Base-by-base conservation (phyloP, 495 filamentous ascomycete species). In the Neurospora sp. region DNA sequence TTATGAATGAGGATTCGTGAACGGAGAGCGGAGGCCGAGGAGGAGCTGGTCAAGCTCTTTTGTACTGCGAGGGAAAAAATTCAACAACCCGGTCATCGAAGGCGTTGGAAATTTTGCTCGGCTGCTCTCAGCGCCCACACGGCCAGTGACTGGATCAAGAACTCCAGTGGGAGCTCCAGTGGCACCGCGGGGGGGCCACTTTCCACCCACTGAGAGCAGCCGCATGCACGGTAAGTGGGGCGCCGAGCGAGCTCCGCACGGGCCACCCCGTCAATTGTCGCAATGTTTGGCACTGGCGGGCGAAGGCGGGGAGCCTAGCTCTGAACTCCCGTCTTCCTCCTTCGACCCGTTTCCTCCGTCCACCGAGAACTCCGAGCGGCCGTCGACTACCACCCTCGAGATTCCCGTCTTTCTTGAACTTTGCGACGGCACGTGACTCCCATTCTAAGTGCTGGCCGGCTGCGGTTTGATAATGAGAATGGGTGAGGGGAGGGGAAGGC, bases 21-120 rank as follows among this genome's bases (percentile, higher is more conserved):
- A 73, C 69, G 75, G 45, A 61, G 77, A 75, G 70, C 53, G 61
- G 71, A 38, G 73, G 69, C 70, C 69, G 71, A 72, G 39, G 72
- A 69, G 72, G 71, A 70, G 73, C n/a, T 73, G 37, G 74, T 44
- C 42, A 75, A 72, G 68, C 70, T 72, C 71, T 78, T 75, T 76
- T 75, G 74, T 71, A 73, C 69, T 42, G 72, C 61, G 31, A 61
- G 74, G 73, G 70, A 75, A 75, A 80, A 79, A 81, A 89, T 90
- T 86, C 69, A 70, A 70, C 69, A 75, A 73, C 73, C 73, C 65
- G 74, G 74, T 75, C 75, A 77, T 80, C 78, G 78, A 80, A 81
- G 69, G 68, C 72, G 74, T 73, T 77, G 68, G 77, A 79, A 81
- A 77, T 78, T 78, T 80, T 70, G 78, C 77, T 73, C 53, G 53